Percentiles rank a stretch among this genome's conserved stretches.
Conservation (phyloP, 139 green algal species). For the Tetradesmus lagerheimii region DNA sequence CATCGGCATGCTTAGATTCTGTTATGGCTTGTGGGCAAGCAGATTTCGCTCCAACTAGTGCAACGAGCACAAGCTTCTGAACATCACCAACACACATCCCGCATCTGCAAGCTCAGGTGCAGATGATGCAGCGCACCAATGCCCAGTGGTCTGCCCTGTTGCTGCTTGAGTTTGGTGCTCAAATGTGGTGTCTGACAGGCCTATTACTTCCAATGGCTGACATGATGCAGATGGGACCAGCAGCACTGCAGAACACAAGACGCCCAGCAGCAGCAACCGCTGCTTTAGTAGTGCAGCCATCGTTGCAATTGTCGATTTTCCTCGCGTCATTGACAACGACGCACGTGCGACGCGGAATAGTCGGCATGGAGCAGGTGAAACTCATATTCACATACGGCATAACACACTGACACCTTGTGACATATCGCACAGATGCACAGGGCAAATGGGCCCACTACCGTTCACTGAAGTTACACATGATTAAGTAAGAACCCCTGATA, state of each 20-base stretch:
- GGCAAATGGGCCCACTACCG: neutral
- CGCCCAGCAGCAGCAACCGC: neutral
- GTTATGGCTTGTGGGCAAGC: neutral
- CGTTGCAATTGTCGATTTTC: neutral
- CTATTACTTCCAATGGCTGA: constrained; percentile 44
- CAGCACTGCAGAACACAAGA: neutral
- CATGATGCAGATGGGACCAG: neutral
- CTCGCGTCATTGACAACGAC: no score
- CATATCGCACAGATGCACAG: neutral
- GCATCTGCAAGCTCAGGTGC: neutral
- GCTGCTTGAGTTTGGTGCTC: constrained; percentile 65
- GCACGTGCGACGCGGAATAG: neutral
- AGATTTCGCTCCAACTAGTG: neutral
- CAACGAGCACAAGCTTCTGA: neutral
- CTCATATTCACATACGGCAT: neutral
- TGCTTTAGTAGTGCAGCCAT: neutral
- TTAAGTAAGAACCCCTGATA: neutral
- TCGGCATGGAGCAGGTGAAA: neutral
- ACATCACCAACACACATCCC: neutral
- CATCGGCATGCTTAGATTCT: neutral
- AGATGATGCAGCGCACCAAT: constrained; percentile 40
- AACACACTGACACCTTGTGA: neutral
- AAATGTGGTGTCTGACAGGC: constrained; percentile 50
- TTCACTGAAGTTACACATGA: no score
- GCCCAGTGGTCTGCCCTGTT: constrained; percentile 60